Evolutionary conservation across 345 rosid genomes (phyloP).

Genomic region (Melastoma malabathricum): DNA sequence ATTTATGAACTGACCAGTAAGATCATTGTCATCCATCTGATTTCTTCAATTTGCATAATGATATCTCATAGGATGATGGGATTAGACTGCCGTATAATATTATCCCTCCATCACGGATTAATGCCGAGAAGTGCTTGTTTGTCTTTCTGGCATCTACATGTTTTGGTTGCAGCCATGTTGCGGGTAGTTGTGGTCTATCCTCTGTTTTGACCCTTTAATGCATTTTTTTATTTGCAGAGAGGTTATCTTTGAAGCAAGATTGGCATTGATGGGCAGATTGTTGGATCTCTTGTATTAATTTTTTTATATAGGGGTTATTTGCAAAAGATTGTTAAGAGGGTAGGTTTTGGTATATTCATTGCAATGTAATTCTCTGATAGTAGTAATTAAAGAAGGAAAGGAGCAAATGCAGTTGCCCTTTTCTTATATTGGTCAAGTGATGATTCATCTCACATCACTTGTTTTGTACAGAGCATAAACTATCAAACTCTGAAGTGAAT

Average conservation of each 20-base stretch:
- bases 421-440: too few relatives aligned
- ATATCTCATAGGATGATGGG: background rate
- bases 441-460: too few relatives aligned
- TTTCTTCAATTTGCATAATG: background rate
- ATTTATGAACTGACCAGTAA: constrained; percentile 54
- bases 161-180: background rate
- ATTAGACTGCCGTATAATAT: background rate
- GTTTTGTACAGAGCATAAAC: too few relatives aligned
- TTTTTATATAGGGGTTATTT: background rate
- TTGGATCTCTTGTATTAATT: too few relatives aligned
- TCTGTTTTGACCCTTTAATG: background rate
- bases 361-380: too few relatives aligned
- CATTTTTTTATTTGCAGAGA: constrained; percentile 19
- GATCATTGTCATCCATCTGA: constrained; percentile 4
- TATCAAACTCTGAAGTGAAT: too few relatives aligned
- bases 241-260: constrained; percentile 32
- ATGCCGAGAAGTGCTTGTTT: too few relatives aligned
- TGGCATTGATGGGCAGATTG: constrained; percentile 5
- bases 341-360: too few relatives aligned
- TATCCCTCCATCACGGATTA: too few relatives aligned
- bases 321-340: background rate
- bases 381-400: too few relatives aligned
- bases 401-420: too few relatives aligned
- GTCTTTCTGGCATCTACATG: background rate
- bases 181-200: background rate